phyloP scores from a whole-genome alignment of 140 eudicot species.

The Oenanthe javanica region DNA sequence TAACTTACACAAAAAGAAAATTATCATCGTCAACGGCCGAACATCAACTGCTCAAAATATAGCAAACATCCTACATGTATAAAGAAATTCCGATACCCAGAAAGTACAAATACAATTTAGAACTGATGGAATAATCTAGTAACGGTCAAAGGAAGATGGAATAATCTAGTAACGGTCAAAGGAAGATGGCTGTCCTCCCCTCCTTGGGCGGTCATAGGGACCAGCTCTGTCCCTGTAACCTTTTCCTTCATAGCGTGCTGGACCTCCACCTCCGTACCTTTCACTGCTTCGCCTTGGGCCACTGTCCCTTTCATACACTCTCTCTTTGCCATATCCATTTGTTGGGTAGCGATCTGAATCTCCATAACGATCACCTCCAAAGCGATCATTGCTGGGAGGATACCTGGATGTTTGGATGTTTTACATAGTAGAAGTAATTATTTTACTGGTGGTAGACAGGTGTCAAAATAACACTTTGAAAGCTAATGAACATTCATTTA shows the following conservation, averaged over 20 bases:
- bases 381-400: slow-evolving; percentile 55
- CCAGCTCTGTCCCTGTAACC: slow-evolving; percentile 70
- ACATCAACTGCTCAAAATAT: too few species aligned
- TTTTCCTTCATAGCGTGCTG: slow-evolving; percentile 68
- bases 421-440: background rate
- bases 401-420: slow-evolving; percentile 35
- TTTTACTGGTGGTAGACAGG: background rate
- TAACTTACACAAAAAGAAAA: background rate
- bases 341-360: slow-evolving; percentile 62
- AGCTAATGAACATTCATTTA: background rate
- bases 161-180: too few species aligned
- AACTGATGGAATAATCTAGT: slow-evolving; percentile 14
- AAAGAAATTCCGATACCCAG: background rate
- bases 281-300: slow-evolving; percentile 68
- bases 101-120: background rate
- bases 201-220: slow-evolving; percentile 84
- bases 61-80: background rate
- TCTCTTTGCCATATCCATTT: slow-evolving; percentile 66
- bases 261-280: slow-evolving; percentile 63
- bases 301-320: slow-evolving; percentile 61
- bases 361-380: slow-evolving; percentile 58
- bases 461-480: background rate
- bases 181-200: slow-evolving; percentile 66
- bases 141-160: slow-evolving; percentile 36
- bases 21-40: background rate